phyloP scores from a whole-genome alignment of 2,329 filamentous ascomycete genomes.

The Thelonectria discophora region DNA sequence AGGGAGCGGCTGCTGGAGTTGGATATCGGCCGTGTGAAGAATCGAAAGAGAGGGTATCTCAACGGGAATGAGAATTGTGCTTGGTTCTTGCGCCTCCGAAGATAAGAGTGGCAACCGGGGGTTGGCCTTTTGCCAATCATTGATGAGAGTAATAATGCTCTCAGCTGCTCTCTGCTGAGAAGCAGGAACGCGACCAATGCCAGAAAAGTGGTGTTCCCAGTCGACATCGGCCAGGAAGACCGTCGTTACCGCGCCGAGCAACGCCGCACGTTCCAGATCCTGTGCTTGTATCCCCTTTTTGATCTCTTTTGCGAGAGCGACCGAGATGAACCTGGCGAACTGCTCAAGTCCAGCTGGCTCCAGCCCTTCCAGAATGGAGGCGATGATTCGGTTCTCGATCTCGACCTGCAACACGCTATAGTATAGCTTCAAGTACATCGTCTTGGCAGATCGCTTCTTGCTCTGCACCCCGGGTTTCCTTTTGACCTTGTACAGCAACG shows the following conservation, averaged over 20 bases:
- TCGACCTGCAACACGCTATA: conserved; percentile 83
- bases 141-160: conserved; percentile 43
- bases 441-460: conserved; percentile 47
- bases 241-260: conserved; percentile 63
- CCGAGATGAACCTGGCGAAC: conserved; percentile 58
- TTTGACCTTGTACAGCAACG: conserved; percentile 80
- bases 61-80: conserved; percentile 86
- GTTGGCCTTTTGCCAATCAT: conserved; percentile 46
- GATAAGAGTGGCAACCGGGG: conserved; percentile 41
- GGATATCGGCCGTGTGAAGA: conserved; percentile 80
- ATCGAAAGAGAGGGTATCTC: conserved; percentile 86
- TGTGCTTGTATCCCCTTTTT: conserved; percentile 55
- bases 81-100: conserved; percentile 46
- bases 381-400: conserved; percentile 62
- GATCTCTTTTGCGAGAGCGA: conserved; percentile 55
- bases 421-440: conserved; percentile 73
- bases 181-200: conserved; percentile 55
- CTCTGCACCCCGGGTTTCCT: conserved; percentile 58
- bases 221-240: conserved; percentile 54
- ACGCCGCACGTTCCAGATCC: conserved; percentile 64
- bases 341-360: conserved; percentile 52
- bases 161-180: conserved; percentile 46
- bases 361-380: conserved; percentile 54
- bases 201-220: conserved; percentile 61
- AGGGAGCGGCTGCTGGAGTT: conserved; percentile 54